Evolutionary conservation across 306 rosid genomes (phyloP), one percentile per base, ranked within the genome.

Genomic region (Quercus dentata): DNA sequence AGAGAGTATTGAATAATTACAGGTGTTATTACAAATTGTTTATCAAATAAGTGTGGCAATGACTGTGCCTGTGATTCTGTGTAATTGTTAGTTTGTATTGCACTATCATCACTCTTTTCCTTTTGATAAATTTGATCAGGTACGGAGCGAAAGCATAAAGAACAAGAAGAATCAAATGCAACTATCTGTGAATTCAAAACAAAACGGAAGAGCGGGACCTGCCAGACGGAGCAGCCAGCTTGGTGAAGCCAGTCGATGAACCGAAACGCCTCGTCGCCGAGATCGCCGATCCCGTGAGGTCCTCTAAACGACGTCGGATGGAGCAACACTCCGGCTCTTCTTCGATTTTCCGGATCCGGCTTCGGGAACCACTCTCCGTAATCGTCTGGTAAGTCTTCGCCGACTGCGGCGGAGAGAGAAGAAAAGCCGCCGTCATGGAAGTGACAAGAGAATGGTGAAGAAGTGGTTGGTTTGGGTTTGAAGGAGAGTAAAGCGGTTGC

Each of bases 251-350:
- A 94, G 51, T 94, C 95, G 46, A 94, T 55, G 86, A 92, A 94
- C 10, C 90, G 88, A 41, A 92, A 90, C 8, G 95, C 95, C 88
- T 94, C 92, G 4, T 84, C 83, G 3, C 97, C 97, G 74, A 94
- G 86, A 83, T 94, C 97, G 31, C 99, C 99, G 57, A 94, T 90
- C 35, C 97, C 97, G 11, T 88, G 76, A 33, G 99, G 97, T 1
- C 99, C 94, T 2, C 85, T 86, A 82, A 92, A 90, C 84, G 97
- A 94, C 68, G 99, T 92, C 80, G 99, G 99, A 74, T 94, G 99
- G 68, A 94, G 94, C 4, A 90, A 38, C 70, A 94, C 88, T 21
- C 99, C 97, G 18, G 97, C 94, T 86, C 99, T 89, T 81, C 94
- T 87, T 57, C 90, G 95, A 54, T 78, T 71, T 1, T 67, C 38